Percentiles rank a stretch among this genome's conserved stretches.
These are phyloP conservation scores for Eucalyptus marginata DNA, from an alignment of 345 rosid genomes.

Conservation along the genomic window DNA sequence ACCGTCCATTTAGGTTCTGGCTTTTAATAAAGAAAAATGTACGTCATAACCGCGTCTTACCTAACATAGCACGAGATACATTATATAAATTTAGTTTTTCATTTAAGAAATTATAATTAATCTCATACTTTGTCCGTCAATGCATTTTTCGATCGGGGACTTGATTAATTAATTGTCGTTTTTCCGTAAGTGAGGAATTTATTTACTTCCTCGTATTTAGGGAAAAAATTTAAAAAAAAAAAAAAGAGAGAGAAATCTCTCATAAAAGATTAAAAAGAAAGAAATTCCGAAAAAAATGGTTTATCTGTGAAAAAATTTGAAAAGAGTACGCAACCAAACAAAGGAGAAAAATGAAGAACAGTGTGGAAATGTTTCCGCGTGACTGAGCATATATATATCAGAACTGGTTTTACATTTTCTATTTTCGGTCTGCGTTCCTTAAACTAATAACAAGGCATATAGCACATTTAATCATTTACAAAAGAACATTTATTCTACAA, in stretches of 20 bases:
- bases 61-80: not conserved
- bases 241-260: not conserved
- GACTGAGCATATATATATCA: not conserved
- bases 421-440: not conserved
- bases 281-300: not conserved
- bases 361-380: not conserved
- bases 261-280: not conserved
- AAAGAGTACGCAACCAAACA: not conserved
- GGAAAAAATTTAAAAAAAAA: too few relatives aligned
- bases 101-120: not conserved
- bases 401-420: not conserved
- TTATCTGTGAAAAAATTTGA: not conserved
- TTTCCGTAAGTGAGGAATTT: not conserved
- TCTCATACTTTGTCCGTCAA: not conserved
- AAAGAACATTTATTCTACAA: not conserved
- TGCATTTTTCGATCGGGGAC: not conserved
- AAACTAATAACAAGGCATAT: not conserved
- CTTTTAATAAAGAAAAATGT: not conserved
- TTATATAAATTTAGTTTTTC: not conserved
- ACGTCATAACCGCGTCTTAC: rapidly evolving
- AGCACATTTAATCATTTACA: not conserved
- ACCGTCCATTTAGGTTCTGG: not conserved
- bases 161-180: not conserved
- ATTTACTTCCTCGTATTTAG: not conserved
- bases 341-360: not conserved